Evolutionary conservation across 495 filamentous ascomycete genomes (phyloP).

Genomic region (Neurospora sp.): DNA sequence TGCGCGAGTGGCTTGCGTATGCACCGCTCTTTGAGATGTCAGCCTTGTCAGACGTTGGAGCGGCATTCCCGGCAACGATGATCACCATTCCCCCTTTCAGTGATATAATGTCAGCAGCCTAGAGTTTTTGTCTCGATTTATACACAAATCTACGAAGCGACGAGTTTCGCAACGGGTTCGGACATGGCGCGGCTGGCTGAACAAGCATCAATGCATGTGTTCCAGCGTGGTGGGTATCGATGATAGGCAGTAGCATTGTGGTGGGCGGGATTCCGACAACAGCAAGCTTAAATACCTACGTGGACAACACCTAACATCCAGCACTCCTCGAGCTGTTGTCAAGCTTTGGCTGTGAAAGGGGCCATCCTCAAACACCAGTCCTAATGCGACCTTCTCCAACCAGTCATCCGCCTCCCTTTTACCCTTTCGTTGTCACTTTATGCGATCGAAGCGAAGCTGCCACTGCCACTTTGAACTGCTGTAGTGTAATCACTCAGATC

Average conservation of each 20-base stretch:
- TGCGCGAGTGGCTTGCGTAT: constrained; percentile 23
- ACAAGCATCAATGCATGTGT: neutral
- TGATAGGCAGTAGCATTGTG: neutral
- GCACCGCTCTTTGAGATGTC: constrained; percentile 2
- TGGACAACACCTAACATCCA: neutral
- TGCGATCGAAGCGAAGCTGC: neutral
- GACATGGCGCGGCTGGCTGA: neutral
- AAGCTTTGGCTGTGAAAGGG: neutral
- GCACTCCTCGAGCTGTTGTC: neutral
- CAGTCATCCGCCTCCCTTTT: neutral
- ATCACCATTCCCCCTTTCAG: neutral
- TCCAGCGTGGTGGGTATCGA: neutral
- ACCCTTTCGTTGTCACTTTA: neutral
- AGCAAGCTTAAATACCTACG: neutral
- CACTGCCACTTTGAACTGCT: neutral
- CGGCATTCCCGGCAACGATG: neutral
- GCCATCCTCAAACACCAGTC: neutral
- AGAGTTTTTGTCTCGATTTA: neutral
- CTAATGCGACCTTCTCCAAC: neutral
- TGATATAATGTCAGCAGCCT: neutral
- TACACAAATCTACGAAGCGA: neutral
- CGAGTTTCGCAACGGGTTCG: neutral
- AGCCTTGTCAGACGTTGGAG: neutral
- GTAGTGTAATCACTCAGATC: neutral
- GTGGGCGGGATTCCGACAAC: neutral